phyloP scores from a whole-genome alignment of 1,284 basidiomycete genomes.

The Peniophora sp. region DNA sequence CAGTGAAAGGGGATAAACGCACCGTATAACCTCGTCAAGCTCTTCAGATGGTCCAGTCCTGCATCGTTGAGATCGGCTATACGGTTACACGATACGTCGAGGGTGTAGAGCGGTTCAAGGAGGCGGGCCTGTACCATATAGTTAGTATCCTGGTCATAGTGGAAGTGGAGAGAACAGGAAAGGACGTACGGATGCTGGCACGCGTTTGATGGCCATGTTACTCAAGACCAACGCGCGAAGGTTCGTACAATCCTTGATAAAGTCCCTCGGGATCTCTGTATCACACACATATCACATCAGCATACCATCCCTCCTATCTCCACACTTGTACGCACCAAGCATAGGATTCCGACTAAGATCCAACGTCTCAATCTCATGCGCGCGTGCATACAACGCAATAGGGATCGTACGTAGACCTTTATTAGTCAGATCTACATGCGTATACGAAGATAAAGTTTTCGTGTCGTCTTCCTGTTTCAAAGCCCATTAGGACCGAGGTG shows the following conservation, averaged over 20 bases:
- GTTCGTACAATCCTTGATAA: slow-evolving; percentile 83
- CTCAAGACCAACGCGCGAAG: slow-evolving; percentile 85
- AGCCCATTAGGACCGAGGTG: too few species aligned
- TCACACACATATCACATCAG: too few species aligned
- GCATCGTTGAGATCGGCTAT: slow-evolving; percentile 88
- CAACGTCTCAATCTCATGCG: slow-evolving; percentile 80
- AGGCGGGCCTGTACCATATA: too few species aligned
- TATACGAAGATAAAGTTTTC: slow-evolving; percentile 63
- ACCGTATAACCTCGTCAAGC: slow-evolving; percentile 40
- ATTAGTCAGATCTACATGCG: slow-evolving; percentile 80
- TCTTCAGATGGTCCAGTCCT: slow-evolving; percentile 70
- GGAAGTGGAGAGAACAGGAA: too few species aligned
- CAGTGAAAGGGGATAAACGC: too few species aligned
- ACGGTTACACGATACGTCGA: slow-evolving; percentile 92
- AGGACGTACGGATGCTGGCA: slow-evolving; percentile 84
- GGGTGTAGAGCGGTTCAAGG: slow-evolving; percentile 67
- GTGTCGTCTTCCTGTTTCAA: slow-evolving; percentile 58
- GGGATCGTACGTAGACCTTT: slow-evolving; percentile 87
- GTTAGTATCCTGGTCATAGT: too few species aligned
- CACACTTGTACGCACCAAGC: slow-evolving; percentile 40
- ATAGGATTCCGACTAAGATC: slow-evolving; percentile 94
- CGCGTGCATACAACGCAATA: slow-evolving; percentile 81
- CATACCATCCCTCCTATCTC: too few species aligned
- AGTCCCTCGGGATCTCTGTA: slow-evolving; percentile 87
- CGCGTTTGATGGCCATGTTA: slow-evolving; percentile 93